A percentile compares a stretch with the other conserved stretches of the same genome.
Conservation (phyloP, 1,139 yeast species). For the Tardiomyces depauwii region DNA sequence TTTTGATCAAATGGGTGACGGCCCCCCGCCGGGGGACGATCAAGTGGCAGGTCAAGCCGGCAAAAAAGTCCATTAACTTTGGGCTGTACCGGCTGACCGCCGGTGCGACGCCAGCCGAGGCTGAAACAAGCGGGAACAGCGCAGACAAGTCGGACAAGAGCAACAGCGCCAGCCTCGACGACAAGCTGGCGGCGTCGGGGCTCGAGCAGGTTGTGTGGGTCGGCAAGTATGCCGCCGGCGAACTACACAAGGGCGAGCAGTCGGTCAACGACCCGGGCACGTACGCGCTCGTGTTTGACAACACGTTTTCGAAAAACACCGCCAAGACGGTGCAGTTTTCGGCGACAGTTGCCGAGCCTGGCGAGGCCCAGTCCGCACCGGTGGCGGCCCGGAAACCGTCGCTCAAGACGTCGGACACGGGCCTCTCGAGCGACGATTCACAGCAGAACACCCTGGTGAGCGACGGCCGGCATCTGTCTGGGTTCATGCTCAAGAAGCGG, state of each 20-base stretch:
- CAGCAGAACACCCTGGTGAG: background rate
- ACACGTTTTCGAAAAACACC: slow-evolving; percentile 77
- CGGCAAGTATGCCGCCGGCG: slow-evolving; percentile 27
- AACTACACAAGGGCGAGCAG: slow-evolving; percentile 41
- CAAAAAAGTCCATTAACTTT: slow-evolving; percentile 68
- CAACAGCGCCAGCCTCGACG: slow-evolving; percentile 13
- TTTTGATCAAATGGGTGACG: slow-evolving; percentile 81
- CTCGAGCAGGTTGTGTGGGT: slow-evolving; percentile 24
- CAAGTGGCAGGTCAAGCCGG: slow-evolving; percentile 74
- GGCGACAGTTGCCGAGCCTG: background rate
- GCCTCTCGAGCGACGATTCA: background rate
- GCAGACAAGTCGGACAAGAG: background rate
- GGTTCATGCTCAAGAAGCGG: slow-evolving; percentile 68
- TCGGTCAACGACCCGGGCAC: slow-evolving; percentile 44
- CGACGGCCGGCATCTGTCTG: slow-evolving; percentile 56
- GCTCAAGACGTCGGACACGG: background rate
- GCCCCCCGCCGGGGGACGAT: slow-evolving; percentile 57
- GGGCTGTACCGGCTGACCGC: slow-evolving; percentile 37
- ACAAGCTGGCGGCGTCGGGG: slow-evolving; percentile 23
- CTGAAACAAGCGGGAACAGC: background rate
- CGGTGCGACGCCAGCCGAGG: background rate
- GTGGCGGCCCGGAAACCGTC: background rate
- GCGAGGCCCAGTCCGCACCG: background rate
- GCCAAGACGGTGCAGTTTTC: slow-evolving; percentile 67
- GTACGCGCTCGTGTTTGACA: slow-evolving; percentile 85